Evolutionary conservation across 1,139 yeast genomes (phyloP).

Genomic region (Candida frijolesensis): DNA sequence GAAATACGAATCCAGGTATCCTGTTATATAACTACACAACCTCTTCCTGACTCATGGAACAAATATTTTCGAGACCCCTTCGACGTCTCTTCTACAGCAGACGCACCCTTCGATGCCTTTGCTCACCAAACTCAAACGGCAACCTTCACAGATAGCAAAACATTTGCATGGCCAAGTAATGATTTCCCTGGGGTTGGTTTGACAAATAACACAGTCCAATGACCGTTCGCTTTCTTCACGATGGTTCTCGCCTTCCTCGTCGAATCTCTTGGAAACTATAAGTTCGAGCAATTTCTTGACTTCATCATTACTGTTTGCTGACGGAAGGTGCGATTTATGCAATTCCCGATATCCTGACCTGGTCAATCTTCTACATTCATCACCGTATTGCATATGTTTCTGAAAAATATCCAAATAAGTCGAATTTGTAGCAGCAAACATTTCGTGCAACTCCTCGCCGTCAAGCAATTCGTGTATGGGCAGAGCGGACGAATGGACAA

Average conservation of each 20-base stretch:
- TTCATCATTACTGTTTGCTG: background rate
- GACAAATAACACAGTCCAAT: conserved; percentile 79
- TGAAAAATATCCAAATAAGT: conserved; percentile 29
- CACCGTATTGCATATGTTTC: conserved; percentile 32
- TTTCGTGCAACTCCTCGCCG: conserved; percentile 31
- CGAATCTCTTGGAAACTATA: conserved; percentile 18
- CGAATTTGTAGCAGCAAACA: conserved; percentile 24
- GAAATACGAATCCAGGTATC: too few species aligned
- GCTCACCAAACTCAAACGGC: conserved; percentile 74
- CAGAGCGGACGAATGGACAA: background rate
- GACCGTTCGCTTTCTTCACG: conserved; percentile 18
- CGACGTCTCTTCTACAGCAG: conserved; percentile 77
- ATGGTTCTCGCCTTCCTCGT: conserved; percentile 14
- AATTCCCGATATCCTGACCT: conserved; percentile 38
- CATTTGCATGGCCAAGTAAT: conserved; percentile 94
- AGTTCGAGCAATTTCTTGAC: conserved; percentile 24
- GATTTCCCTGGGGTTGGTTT: conserved; percentile 69
- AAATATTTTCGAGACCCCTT: conserved; percentile 53
- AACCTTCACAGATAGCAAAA: conserved; percentile 82
- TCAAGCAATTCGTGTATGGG: conserved; percentile 32
- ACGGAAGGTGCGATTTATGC: background rate
- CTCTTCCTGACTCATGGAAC: conserved; percentile 39
- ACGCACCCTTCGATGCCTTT: conserved; percentile 82
- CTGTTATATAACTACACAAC: background rate
- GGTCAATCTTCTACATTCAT: conserved; percentile 33